Evolutionary conservation across 768 basidiomycete species (phyloP).

Genomic region (Kwoniella bestiolae): DNA sequence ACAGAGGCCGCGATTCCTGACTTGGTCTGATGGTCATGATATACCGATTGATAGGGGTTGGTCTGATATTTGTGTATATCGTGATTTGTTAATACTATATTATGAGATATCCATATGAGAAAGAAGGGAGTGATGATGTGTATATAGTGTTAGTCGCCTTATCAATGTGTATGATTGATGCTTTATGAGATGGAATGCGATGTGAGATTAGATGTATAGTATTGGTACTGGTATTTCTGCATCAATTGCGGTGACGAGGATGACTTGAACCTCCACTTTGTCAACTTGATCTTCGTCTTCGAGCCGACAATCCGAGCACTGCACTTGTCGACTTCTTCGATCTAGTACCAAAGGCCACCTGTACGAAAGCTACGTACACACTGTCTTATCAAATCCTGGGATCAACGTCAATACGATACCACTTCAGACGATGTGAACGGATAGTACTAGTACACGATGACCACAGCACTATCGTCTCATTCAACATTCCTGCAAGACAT

Average conservation of each 20-base stretch:
- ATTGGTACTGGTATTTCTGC: too few relatives aligned
- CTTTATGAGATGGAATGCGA: not conserved
- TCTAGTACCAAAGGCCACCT: too few relatives aligned
- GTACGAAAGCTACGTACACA: not conserved
- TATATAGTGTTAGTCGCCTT: too few relatives aligned
- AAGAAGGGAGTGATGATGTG: not conserved
- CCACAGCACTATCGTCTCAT: conserved; percentile 28
- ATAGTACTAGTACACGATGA: not conserved
- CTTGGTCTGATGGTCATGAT: conserved; percentile 18
- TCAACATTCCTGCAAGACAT: conserved; percentile 25
- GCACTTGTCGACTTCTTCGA: not conserved
- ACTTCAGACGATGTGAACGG: not conserved
- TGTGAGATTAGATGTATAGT: not conserved
- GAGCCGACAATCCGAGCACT: too few relatives aligned
- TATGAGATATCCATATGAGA: not conserved
- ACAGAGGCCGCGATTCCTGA: conserved; percentile 30
- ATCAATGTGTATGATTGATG: too few relatives aligned
- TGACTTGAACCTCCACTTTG: not conserved
- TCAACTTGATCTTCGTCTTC: too few relatives aligned
- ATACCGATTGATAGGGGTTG: conserved; percentile 18
- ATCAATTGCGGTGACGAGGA: too few relatives aligned
- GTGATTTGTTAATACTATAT: conserved; percentile 13
- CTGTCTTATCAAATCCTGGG: not conserved
- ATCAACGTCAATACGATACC: not conserved
- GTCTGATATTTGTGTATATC: conserved; percentile 20